These are phyloP conservation scores for Apiospora malaysiana DNA, from an alignment of 2,329 filamentous ascomycete species.

Conservation along the genomic window DNA sequence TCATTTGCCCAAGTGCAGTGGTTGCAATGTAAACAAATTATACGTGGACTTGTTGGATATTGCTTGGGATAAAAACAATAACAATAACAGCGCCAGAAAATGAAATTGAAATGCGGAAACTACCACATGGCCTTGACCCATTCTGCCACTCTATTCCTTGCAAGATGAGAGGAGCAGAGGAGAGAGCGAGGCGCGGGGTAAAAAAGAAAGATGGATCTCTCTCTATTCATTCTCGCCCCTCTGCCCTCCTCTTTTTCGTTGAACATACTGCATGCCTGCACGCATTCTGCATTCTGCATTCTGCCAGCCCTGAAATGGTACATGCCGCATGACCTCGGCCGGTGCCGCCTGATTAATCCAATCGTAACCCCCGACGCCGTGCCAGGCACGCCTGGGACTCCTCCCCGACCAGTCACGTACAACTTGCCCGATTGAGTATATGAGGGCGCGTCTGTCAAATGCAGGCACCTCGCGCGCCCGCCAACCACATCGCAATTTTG, in stretches of 20 bases:
- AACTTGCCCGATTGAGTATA: background rate
- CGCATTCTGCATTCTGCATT: background rate
- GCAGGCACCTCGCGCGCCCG: background rate
- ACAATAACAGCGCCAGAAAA: background rate
- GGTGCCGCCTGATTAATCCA: background rate
- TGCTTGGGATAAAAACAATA: conserved; percentile 9
- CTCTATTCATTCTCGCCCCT: background rate
- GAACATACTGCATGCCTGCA: background rate
- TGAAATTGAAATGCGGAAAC: background rate
- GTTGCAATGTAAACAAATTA: conserved; percentile 1
- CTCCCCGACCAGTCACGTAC: background rate
- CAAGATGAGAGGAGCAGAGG: background rate
- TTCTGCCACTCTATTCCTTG: background rate
- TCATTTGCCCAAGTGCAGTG: background rate
- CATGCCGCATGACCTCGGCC: background rate
- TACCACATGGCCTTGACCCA: background rate
- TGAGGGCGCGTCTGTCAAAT: background rate
- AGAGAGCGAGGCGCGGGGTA: background rate
- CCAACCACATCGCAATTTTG: background rate
- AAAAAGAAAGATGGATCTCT: conserved; percentile 4
- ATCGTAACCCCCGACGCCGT: background rate
- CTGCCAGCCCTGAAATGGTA: conserved; percentile 2
- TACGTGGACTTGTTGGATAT: no score
- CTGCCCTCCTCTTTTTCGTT: background rate
- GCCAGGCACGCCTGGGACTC: background rate